Evolutionary conservation across 768 basidiomycete genomes (phyloP).

Genomic region (Xerocomellus amylosporus): DNA sequence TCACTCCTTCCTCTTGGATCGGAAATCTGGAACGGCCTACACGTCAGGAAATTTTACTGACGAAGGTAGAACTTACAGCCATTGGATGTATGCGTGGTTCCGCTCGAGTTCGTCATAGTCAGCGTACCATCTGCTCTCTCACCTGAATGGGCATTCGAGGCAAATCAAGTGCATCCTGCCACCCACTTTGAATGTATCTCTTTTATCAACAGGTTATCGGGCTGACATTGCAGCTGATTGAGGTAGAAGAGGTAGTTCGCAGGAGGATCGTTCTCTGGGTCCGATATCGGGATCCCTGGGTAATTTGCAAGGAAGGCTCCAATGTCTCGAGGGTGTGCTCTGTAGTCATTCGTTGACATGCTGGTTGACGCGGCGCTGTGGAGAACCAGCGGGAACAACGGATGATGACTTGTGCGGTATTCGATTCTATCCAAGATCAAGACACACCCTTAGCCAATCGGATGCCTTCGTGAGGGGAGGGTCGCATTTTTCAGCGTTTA

Average conservation of each 20-base stretch:
- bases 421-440: constrained; percentile 1
- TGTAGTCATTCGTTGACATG: constrained; percentile 14
- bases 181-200: constrained; percentile 59
- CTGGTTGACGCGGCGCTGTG: background rate
- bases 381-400: constrained; percentile 10
- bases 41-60: background rate
- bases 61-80: constrained; percentile 54
- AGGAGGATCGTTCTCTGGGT: constrained; percentile 6
- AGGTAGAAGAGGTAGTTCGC: constrained; percentile 64
- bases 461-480: background rate
- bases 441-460: background rate
- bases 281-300: constrained; percentile 11
- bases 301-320: constrained; percentile 26
- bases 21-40: constrained; percentile 50
- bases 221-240: constrained; percentile 53
- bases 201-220: constrained; percentile 59
- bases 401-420: constrained; percentile 4
- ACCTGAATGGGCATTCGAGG: background rate
- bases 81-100: constrained; percentile 75
- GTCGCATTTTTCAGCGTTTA: background rate
- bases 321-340: constrained; percentile 23
- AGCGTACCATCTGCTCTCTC: constrained; percentile 54
- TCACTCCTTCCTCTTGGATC: constrained; percentile 72
- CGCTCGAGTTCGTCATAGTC: constrained; percentile 61
- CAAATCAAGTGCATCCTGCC: background rate